Evolutionary conservation across 176 grass and related monocot genomes (phyloP).

Genomic region (Musa beccarii): DNA sequence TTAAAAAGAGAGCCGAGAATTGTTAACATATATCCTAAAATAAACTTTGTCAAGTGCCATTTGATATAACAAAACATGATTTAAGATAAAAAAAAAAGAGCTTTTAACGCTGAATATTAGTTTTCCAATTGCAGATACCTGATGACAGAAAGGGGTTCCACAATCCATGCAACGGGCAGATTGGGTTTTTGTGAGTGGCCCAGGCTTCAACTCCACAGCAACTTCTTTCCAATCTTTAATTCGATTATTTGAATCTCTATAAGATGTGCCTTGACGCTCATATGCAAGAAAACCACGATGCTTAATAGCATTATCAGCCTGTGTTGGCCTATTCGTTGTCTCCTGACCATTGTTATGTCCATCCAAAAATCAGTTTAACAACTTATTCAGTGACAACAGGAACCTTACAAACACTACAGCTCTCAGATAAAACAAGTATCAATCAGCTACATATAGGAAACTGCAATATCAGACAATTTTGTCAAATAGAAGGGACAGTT

Average conservation of each 20-base stretch:
- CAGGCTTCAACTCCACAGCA: slow-evolving; percentile 77
- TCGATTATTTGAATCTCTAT: slow-evolving; percentile 64
- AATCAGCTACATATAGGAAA: background rate
- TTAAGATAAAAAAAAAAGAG: no score
- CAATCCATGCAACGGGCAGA: slow-evolving; percentile 99
- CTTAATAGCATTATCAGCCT: slow-evolving; percentile 55
- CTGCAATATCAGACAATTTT: background rate
- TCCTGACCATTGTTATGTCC: slow-evolving; percentile 33
- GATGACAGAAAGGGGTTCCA: slow-evolving; percentile 98
- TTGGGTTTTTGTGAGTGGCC: slow-evolving; percentile 73
- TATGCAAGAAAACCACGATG: slow-evolving; percentile 73
- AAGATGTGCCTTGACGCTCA: slow-evolving; percentile 77
- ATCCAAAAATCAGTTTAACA: slow-evolving; percentile 14
- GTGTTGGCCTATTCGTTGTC: slow-evolving; percentile 43
- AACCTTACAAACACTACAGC: background rate
- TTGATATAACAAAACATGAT: no score
- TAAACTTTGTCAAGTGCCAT: no score
- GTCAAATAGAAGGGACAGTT: background rate
- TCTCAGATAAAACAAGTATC: background rate
- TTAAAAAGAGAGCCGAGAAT: no score
- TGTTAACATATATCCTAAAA: no score
- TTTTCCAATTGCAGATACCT: slow-evolving; percentile 32
- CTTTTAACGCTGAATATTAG: no score
- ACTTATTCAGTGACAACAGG: background rate
- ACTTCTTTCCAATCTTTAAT: slow-evolving; percentile 89